Conservation (phyloP, 305 asterid genomes). For the Coffea humblotiana region DNA sequence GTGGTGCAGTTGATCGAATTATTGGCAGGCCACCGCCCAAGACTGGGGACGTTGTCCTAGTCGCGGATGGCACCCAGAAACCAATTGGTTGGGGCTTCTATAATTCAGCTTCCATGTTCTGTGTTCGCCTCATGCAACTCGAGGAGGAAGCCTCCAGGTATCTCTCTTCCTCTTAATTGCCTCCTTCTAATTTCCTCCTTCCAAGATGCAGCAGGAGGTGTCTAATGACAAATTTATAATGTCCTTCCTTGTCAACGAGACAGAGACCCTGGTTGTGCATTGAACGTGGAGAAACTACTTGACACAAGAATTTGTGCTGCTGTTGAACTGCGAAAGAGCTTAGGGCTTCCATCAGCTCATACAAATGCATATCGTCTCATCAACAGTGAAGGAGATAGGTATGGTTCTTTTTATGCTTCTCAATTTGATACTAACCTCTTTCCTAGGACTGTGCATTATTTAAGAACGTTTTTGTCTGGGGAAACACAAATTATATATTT, state of each 20-base stretch:
- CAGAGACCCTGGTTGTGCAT: constrained; percentile 70
- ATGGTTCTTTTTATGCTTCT: constrained; percentile 12
- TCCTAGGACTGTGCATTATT: neutral
- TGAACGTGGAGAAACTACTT: constrained; percentile 43
- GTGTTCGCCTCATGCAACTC: constrained; percentile 92
- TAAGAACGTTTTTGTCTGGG: neutral
- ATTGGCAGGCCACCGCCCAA: constrained; percentile 85
- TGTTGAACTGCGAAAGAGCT: constrained; percentile 34
- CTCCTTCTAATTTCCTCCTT: neutral
- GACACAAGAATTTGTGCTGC: constrained; percentile 51
- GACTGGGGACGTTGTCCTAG: constrained; percentile 87
- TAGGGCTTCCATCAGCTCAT: constrained; percentile 45
- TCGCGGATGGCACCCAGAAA: constrained; percentile 83
- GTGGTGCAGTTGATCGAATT: constrained; percentile 94
- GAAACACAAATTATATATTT: neutral
- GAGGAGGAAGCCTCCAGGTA: constrained; percentile 76
- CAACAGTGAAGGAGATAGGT: constrained; percentile 96
- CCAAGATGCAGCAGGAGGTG: neutral
- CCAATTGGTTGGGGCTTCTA: constrained; percentile 93
- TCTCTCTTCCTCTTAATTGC: neutral
- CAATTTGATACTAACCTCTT: neutral
- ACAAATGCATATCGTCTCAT: constrained; percentile 57
- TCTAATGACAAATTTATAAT: neutral
- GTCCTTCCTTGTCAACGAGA: neutral
- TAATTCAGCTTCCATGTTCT: constrained; percentile 90